phyloP scores from a whole-genome alignment of 2,329 filamentous ascomycete species.

The Hypoxylon sp. region DNA sequence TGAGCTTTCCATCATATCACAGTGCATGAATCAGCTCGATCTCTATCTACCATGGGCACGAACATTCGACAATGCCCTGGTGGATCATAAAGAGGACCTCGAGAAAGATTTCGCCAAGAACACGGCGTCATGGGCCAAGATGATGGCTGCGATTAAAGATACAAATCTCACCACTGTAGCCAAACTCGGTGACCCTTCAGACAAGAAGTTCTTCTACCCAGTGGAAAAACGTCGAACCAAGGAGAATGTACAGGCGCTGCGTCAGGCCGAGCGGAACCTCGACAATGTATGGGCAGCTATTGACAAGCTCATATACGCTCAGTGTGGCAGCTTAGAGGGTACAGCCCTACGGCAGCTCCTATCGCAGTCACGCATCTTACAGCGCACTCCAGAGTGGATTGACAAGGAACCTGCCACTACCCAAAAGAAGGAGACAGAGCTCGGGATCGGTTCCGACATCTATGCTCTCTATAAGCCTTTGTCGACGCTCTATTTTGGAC shows the following conservation, averaged over 20 bases:
- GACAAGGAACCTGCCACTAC: constrained; percentile 46
- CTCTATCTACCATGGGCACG: constrained; percentile 65
- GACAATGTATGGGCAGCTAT: constrained; percentile 45
- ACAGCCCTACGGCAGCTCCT: constrained; percentile 54
- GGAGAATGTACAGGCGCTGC: constrained; percentile 44
- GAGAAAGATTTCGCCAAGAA: constrained; percentile 48
- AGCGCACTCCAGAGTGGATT: constrained; percentile 66
- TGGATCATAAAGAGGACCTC: constrained; percentile 48
- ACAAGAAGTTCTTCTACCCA: constrained; percentile 61
- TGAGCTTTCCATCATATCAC: constrained; percentile 62
- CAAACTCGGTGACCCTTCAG: constrained; percentile 54
- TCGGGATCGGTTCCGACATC: background rate
- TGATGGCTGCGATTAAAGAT: constrained; percentile 42
- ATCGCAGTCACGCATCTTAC: constrained; percentile 56
- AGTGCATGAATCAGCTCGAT: constrained; percentile 63
- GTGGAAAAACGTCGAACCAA: constrained; percentile 47
- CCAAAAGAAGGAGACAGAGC: constrained; percentile 15
- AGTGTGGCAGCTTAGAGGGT: constrained; percentile 46
- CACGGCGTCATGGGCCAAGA: constrained; percentile 30
- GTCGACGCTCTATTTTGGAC: constrained; percentile 20
- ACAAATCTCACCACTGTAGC: constrained; percentile 32
- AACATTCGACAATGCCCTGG: constrained; percentile 56
- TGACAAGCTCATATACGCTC: constrained; percentile 39
- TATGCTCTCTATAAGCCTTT: background rate
- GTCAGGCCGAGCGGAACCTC: constrained; percentile 46